Conservation (phyloP, 2,329 filamentous ascomycete genomes). For the Aspergillus brasiliensis region DNA sequence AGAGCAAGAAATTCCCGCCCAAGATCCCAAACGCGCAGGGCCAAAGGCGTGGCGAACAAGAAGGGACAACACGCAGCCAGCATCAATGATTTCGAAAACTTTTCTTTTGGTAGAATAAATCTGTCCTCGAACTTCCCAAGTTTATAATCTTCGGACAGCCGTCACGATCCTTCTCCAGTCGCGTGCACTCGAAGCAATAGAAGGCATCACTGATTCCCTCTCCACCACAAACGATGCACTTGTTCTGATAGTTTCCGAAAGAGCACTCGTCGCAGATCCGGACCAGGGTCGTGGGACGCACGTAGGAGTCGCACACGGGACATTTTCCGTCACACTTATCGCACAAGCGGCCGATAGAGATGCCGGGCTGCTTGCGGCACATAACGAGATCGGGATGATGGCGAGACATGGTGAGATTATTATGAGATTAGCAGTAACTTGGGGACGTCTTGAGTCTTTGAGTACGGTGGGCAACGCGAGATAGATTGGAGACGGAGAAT, state of each 20-base stretch:
- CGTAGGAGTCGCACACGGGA: conserved; percentile 98
- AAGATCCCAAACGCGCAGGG: conserved; percentile 11
- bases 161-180: conserved; percentile 94
- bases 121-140: conserved; percentile 89
- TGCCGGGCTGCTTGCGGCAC: conserved; percentile 98
- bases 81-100: conserved; percentile 48
- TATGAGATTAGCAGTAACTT: not conserved
- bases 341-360: conserved; percentile 96
- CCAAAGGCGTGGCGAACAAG: conserved; percentile 12
- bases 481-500: too few relatives aligned
- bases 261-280: conserved; percentile 99
- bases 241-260: conserved; percentile 99
- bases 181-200: conserved; percentile 98
- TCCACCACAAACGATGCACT: conserved; percentile 97
- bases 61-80: conserved; percentile 7
- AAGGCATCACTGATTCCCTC: conserved; percentile 98
- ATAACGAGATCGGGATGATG: conserved; percentile 98
- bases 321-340: conserved; percentile 99
- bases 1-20: not conserved
- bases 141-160: conserved; percentile 99
- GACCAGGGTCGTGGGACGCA: conserved; percentile 93
- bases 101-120: conserved; percentile 80
- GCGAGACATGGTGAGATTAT: conserved; percentile 70
- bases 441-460: not conserved
- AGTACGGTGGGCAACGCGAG: not conserved